Evolutionary conservation across 352 stramenopile genomes (phyloP).

Genomic region (Phytophthora citricola): DNA sequence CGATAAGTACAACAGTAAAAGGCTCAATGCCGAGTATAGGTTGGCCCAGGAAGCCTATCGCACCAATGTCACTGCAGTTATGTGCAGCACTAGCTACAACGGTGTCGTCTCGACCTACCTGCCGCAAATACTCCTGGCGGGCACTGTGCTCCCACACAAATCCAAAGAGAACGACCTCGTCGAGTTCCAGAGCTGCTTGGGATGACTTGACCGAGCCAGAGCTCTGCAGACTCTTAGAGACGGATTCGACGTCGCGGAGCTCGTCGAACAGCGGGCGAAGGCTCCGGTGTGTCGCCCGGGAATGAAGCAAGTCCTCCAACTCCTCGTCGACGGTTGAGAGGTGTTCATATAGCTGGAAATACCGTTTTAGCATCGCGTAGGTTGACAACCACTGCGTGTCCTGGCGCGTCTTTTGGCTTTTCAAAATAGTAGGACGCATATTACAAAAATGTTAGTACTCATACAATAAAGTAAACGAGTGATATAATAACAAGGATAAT

Average conservation of each 20-base stretch:
- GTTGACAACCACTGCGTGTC: background rate
- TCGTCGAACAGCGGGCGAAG: too few species aligned
- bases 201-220: background rate
- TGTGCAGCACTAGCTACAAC: constrained; percentile 43
- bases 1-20: constrained; percentile 25
- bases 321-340: too few species aligned
- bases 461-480: too few species aligned
- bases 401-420: background rate
- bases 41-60: constrained; percentile 32
- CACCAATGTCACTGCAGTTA: constrained; percentile 40
- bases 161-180: constrained; percentile 47
- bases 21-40: constrained; percentile 26
- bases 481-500: too few species aligned
- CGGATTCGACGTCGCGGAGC: too few species aligned
- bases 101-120: constrained; percentile 39
- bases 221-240: background rate
- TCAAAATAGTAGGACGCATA: too few species aligned
- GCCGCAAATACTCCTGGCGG: constrained; percentile 4
- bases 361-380: background rate
- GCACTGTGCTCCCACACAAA: constrained; percentile 37
- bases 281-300: too few species aligned
- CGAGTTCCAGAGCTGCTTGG: constrained; percentile 58
- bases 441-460: too few species aligned
- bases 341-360: background rate
- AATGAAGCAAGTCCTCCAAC: too few species aligned